Conservation (phyloP, 2,329 filamentous ascomycete genomes). For the Hymenoscyphus salicellus region DNA sequence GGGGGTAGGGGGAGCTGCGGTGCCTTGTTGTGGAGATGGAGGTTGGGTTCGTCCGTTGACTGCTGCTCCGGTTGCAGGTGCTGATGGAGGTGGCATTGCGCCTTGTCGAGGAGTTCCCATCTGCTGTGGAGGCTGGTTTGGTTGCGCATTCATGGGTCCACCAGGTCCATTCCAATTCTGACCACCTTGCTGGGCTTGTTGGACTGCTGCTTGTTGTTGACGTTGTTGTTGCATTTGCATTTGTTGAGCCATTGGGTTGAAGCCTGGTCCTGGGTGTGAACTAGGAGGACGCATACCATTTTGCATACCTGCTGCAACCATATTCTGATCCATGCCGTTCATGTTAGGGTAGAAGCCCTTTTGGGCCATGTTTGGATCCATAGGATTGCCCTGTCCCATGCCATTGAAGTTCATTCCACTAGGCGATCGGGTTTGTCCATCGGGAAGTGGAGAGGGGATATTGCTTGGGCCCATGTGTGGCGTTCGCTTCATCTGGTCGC, state of each 20-base stretch:
- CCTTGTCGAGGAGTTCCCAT: slow-evolving; percentile 69
- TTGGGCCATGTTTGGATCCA: slow-evolving; percentile 59
- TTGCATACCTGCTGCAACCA: slow-evolving; percentile 57
- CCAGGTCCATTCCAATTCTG: slow-evolving; percentile 33
- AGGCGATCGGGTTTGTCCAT: slow-evolving; percentile 67
- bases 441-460: slow-evolving; percentile 69
- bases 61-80: slow-evolving; percentile 48
- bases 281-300: slow-evolving; percentile 66
- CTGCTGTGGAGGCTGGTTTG: slow-evolving; percentile 37
- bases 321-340: slow-evolving; percentile 49
- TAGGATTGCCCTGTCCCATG: slow-evolving; percentile 42
- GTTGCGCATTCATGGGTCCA: slow-evolving; percentile 48
- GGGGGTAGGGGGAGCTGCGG: slow-evolving; percentile 72
- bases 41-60: slow-evolving; percentile 56
- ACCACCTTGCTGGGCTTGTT: slow-evolving; percentile 34
- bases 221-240: slow-evolving; percentile 51
- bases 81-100: slow-evolving; percentile 65
- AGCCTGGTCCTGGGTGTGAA: slow-evolving; percentile 59
- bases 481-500: slow-evolving; percentile 75
- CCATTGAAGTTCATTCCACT: slow-evolving; percentile 63
- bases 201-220: slow-evolving; percentile 1
- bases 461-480: slow-evolving; percentile 68
- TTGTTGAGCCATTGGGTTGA: slow-evolving; percentile 43
- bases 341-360: slow-evolving; percentile 56
- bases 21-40: slow-evolving; percentile 60